A percentile compares a stretch with the other conserved stretches of the same genome.
Evolutionary conservation across 1,284 basidiomycete genomes (phyloP).

Genomic region (Ustilago hordei): DNA sequence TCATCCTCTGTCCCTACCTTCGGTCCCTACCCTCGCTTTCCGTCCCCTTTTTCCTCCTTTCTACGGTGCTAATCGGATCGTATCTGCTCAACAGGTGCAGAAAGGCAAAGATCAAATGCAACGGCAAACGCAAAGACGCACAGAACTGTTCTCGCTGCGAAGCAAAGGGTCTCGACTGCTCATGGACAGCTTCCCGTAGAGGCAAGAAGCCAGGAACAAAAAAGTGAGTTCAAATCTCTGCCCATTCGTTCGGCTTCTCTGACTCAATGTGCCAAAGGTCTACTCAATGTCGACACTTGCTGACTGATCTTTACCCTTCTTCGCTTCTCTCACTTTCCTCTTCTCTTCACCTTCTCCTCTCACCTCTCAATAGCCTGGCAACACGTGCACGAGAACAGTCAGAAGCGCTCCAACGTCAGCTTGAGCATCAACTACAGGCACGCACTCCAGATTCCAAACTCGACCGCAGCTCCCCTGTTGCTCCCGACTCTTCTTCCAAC

Average conservation of each 20-base stretch:
- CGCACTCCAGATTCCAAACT: slow-evolving; percentile 13
- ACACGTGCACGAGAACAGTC: slow-evolving; percentile 46
- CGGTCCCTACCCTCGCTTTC: neutral
- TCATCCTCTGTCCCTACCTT: neutral
- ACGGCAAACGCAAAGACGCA: slow-evolving; percentile 49
- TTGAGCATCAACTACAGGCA: slow-evolving; percentile 11
- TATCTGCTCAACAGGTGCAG: slow-evolving; percentile 31
- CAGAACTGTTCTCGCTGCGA: slow-evolving; percentile 49
- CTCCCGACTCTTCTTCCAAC: slow-evolving; percentile 6
- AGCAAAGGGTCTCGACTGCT: slow-evolving; percentile 48
- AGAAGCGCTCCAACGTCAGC: slow-evolving; percentile 39
- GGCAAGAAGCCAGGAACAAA: slow-evolving; percentile 54
- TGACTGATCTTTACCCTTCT: slow-evolving; percentile 1
- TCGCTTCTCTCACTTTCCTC: neutral
- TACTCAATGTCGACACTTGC: neutral
- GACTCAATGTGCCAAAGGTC: neutral
- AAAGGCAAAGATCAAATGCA: slow-evolving; percentile 56
- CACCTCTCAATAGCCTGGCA: slow-evolving; percentile 21
- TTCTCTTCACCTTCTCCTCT: neutral
- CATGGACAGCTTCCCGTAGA: slow-evolving; percentile 45
- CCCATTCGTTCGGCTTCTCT: neutral
- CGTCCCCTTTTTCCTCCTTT: neutral
- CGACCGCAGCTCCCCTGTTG: slow-evolving; percentile 24
- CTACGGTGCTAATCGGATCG: neutral
- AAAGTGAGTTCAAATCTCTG: slow-evolving; percentile 27